Evolutionary conservation across 2,329 filamentous ascomycete species (phyloP), one percentile per base, ranked within the genome.

Genomic region (Exophiala viscosa): DNA sequence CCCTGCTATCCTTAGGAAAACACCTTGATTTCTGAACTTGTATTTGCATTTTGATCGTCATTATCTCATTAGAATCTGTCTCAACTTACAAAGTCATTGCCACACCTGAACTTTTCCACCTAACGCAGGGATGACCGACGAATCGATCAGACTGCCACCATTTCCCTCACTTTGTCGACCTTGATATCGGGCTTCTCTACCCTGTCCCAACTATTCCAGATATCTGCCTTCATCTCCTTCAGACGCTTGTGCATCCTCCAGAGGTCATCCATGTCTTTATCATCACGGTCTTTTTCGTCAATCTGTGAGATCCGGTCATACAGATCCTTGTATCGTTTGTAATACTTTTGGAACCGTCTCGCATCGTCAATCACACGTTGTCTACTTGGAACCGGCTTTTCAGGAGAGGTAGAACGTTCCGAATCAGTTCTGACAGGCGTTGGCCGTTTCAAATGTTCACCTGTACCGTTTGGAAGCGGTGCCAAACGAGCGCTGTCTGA

Each of bases 251-350:
- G 62, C 62, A 64, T 64, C 40, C 69, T 73, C 62, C 76, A 74
- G 48, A 85, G 63, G 52, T 75, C 71, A 39, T 77, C 73, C 54
- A 81, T 59, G 33, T 64, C 67, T 60, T 84, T 57, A 18, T 58
- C 78, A 17, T 73, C 68, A 44, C 70, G 72, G 7, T 77, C 73
- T 3, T 76, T 70, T 50, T 73, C 67, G 31, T 70, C 56, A 33
- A 68, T 66, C 5, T 64, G 61, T 15, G 67, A 65, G 55, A 77
- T 61, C 47, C 68, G 64, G 34, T 77, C 76, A 64, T 84, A 80
- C 60, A 83, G 65, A 61, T 74, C 67, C 60, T 76, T 74, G 61
- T 86, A 85, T 51, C 74, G 76, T 33, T 76, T 76, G 62, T 85
- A 84, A 56, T 77, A 77, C 48, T 70, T 70, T 62, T 82, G 81